Base-by-base conservation (phyloP, 1,284 basidiomycete species). In the Schizophyllum amplum region DNA sequence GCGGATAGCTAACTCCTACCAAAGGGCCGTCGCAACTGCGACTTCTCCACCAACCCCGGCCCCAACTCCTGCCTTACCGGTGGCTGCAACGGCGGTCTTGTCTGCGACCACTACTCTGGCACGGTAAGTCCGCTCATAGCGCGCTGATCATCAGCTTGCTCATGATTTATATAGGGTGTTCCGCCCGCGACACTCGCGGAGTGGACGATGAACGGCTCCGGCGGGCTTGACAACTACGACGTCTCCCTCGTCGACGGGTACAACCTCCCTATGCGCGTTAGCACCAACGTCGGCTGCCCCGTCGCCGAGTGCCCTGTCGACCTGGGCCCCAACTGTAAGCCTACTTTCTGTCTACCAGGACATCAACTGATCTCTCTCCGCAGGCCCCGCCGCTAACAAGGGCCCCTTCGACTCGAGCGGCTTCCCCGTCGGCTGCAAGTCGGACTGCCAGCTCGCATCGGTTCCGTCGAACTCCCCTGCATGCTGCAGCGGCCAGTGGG, bases 351-450 rank as follows among this genome's bases (percentile, higher is more conserved):
- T n/a, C n/a, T n/a, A n/a, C n/a, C n/a, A n/a, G n/a, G n/a, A n/a
- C n/a, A n/a, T n/a, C n/a, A n/a, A n/a, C n/a, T n/a, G n/a, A n/a
- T n/a, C n/a, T n/a, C n/a, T n/a, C n/a, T n/a, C n/a, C n/a, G n/a
- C n/a, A n/a, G n/a, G n/a, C n/a, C n/a, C n/a, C 62, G 83, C 83
- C 33, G 67, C 71, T 20, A 62, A 70, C 4, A 74, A 76, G 61
- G 83, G 82, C 5, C 82, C 82, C 0, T 78, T 68, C 60, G 80
- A 84, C 65, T 69, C 75, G 5, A 66, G 69, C 27, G 83, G 84
- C 5, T 75, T 76, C 65, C 75, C 78, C 5, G 76, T 84, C 1
- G 84, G 83, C 4, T 86, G 84, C 71, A 80, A 79, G 66, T 79
- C 76, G 54, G 79, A 84, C 1, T 87, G 84, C 67, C 47, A 63